These are phyloP conservation scores for Hericium coralloides DNA, from an alignment of 768 basidiomycete species.

Conservation along the genomic window DNA sequence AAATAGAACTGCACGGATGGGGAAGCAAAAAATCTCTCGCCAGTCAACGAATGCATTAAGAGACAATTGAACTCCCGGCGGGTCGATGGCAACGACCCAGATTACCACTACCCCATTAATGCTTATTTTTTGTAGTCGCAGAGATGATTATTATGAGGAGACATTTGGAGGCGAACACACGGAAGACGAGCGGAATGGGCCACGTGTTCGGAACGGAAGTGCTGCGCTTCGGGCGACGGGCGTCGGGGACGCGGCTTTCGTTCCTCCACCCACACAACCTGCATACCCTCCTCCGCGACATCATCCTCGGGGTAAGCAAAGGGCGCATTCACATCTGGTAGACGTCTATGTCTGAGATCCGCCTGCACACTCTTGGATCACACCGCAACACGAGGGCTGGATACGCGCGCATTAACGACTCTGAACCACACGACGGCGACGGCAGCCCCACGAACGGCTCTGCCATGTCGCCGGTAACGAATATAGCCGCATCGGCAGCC, in stretches of 20 bases:
- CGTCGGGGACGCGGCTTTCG: no score
- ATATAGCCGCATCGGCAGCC: conserved; percentile 25
- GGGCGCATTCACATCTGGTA: background rate
- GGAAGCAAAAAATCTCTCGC: no score
- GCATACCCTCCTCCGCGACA: no score
- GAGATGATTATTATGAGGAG: no score
- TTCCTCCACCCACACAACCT: no score
- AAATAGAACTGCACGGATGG: no score
- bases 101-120: conserved; percentile 59
- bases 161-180: no score
- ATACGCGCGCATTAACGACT: conserved; percentile 35
- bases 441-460: conserved; percentile 11
- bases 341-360: conserved; percentile 61
- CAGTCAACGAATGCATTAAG: no score
- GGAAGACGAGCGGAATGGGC: no score
- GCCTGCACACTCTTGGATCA: conserved; percentile 51
- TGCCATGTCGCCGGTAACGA: conserved; percentile 24
- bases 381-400: conserved; percentile 36
- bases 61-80: conserved; percentile 26
- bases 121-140: background rate
- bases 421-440: conserved; percentile 19
- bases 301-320: background rate
- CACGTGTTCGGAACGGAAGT: no score
- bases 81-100: conserved; percentile 64
- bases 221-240: no score